Conservation (phyloP, 148 eudicot genomes). For the Heliosperma pusillum region DNA sequence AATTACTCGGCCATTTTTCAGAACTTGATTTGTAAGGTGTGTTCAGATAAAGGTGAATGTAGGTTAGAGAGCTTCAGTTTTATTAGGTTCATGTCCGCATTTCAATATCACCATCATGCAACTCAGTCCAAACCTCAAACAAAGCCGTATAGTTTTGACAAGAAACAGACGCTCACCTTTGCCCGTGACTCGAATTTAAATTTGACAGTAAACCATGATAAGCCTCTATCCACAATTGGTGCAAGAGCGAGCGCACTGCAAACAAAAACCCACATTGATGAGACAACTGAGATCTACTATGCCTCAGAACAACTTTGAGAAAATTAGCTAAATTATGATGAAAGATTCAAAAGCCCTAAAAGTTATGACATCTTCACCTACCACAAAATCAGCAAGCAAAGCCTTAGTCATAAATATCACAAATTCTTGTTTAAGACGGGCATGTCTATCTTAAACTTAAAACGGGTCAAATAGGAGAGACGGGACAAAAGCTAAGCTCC, state of each 20-base stretch:
- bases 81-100: neutral
- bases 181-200: constrained; percentile 60
- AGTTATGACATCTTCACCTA: neutral
- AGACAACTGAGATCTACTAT: neutral
- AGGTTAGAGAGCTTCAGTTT: neutral
- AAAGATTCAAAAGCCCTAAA: neutral
- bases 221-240: constrained; percentile 62
- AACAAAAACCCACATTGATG: neutral
- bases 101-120: neutral
- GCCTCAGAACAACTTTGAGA: neutral
- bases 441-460: too few relatives aligned
- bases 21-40: neutral
- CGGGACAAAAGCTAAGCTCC: too few relatives aligned
- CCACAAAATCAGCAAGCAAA: neutral
- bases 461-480: too few relatives aligned
- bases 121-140: neutral
- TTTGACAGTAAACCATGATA: constrained; percentile 62
- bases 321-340: neutral
- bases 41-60: neutral
- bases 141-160: neutral
- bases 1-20: neutral
- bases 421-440: too few relatives aligned
- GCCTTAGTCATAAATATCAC: neutral
- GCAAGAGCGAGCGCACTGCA: constrained; percentile 87
- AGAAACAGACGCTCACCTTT: constrained; percentile 38